Percentiles rank a stretch among this genome's conserved stretches.
Conservation (phyloP, 805 yeast species). For the Candida suzukii region DNA sequence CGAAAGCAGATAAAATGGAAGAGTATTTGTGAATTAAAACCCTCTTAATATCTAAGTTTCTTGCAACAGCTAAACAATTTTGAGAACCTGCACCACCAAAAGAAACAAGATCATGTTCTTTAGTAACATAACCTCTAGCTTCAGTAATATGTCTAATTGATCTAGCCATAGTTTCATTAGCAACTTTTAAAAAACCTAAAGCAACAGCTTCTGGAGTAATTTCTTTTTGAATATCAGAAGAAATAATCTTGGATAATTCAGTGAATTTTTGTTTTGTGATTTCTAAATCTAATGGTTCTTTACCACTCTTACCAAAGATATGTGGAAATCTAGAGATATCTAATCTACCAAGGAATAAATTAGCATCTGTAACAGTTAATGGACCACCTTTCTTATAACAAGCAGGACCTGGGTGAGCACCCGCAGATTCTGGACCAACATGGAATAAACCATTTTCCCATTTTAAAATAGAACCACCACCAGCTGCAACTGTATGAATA, state of each 20-base stretch:
- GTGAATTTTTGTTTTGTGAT: conserved; percentile 27
- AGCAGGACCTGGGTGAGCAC: conserved; percentile 43
- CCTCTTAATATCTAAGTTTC: conserved; percentile 30
- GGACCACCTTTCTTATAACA: conserved; percentile 44
- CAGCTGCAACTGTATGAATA: conserved; percentile 31
- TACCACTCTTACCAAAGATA: conserved; percentile 38
- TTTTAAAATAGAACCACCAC: conserved; percentile 28
- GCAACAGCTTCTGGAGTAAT: conserved; percentile 37
- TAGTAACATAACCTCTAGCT: conserved; percentile 34
- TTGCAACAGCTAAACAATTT: conserved; percentile 36
- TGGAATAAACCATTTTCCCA: conserved; percentile 30
- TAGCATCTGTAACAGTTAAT: conserved; percentile 40
- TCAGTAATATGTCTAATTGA: conserved; percentile 41
- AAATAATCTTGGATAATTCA: conserved; percentile 30
- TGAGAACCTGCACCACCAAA: conserved; percentile 49
- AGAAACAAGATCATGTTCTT: conserved; percentile 36
- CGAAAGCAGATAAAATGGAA: conserved; percentile 40
- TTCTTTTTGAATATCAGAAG: conserved; percentile 23
- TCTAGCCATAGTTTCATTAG: conserved; percentile 39
- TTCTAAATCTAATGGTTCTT: conserved; percentile 30
- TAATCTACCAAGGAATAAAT: conserved; percentile 34
- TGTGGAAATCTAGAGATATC: conserved; percentile 35
- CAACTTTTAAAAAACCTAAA: conserved; percentile 37
- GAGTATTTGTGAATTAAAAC: conserved; percentile 40
- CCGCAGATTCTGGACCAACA: conserved; percentile 42